Evolutionary conservation across 164 flowering plant genomes (phyloP), one percentile per base, ranked within the genome.

Genomic region (Umbellularia californica): DNA sequence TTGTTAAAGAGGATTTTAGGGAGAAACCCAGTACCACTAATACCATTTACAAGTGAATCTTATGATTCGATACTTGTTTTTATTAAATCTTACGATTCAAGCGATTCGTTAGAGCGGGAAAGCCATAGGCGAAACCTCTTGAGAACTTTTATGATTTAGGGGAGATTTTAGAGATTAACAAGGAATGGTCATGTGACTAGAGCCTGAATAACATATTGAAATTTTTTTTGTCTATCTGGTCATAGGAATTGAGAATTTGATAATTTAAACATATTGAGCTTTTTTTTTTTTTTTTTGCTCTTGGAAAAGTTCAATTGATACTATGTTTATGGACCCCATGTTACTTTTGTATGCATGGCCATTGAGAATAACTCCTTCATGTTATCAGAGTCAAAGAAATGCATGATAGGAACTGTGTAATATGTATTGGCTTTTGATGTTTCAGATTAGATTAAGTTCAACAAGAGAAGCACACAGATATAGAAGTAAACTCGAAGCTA

Each of bases 401-500:
- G 25, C 5, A 9, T 69, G n/a, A 10, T n/a, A n/a, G 11, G 55
- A 41, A 47, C 70, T 28, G 13, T 13, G n/a, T 67, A 17, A 23
- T 41, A 65, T 6, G 47, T 17, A 50, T 47, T 47, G 55, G 15
- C 25, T 41, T 41, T 47, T 73, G 47, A 47, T 65, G 58, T 80
- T 77, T 71, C 86, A 88, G 92, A 81, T 73, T 15, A 81, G 70
- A 58, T 75, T 82, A 72, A 76, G 79, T 69, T 78, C 87, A 51
- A 72, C 55, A 12, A 78, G 79, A 71, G 87, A 92, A 76, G 81
- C 69, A 58, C 86, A 83, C 33, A 81, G 76, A 78, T 82, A 47
- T 50, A 87, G 81, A 80, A 90, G 91, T 78, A 87, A 86, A 82
- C 85, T 89, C 63, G 94, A 87, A 72, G 88, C 97, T 60, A 77